A percentile compares a stretch with the other conserved stretches of the same genome.
phyloP scores from a whole-genome alignment of 2,329 filamentous ascomycete genomes.

The Raffaelea arxii region DNA sequence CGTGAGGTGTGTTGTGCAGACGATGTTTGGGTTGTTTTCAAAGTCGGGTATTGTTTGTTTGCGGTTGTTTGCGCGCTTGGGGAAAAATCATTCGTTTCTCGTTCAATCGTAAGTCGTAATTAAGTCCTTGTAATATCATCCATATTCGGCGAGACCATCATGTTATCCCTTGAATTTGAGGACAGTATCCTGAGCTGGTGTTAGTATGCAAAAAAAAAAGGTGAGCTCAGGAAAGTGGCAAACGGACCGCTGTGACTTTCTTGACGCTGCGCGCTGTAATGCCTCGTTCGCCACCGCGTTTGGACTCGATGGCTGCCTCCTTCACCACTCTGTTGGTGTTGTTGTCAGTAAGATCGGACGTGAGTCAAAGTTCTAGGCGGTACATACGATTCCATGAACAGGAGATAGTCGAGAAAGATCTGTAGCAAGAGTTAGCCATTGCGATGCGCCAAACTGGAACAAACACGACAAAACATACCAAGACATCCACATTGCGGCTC shows the following conservation, averaged over 20 bases:
- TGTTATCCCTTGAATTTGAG: slow-evolving; percentile 59
- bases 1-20: too few relatives aligned
- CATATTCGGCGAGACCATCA: too few relatives aligned
- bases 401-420: slow-evolving; percentile 77
- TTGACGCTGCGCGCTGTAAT: slow-evolving; percentile 68
- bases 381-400: slow-evolving; percentile 62
- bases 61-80: too few relatives aligned
- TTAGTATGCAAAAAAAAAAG: neutral
- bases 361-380: neutral
- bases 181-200: slow-evolving; percentile 46
- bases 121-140: too few relatives aligned
- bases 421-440: slow-evolving; percentile 22
- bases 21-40: too few relatives aligned
- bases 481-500: slow-evolving; percentile 77
- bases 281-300: slow-evolving; percentile 61
- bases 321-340: slow-evolving; percentile 55
- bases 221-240: too few relatives aligned
- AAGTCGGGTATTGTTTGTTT: too few relatives aligned
- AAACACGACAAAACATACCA: slow-evolving; percentile 41
- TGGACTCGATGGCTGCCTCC: slow-evolving; percentile 68
- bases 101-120: too few relatives aligned
- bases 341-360: neutral
- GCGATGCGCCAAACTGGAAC: neutral
- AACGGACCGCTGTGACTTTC: slow-evolving; percentile 63
- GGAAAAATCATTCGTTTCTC: too few relatives aligned